A percentile compares a stretch with the other conserved stretches of the same genome.
Evolutionary conservation across 2,329 filamentous ascomycete genomes (phyloP).

Genomic region (Trichoderma endophyticum): DNA sequence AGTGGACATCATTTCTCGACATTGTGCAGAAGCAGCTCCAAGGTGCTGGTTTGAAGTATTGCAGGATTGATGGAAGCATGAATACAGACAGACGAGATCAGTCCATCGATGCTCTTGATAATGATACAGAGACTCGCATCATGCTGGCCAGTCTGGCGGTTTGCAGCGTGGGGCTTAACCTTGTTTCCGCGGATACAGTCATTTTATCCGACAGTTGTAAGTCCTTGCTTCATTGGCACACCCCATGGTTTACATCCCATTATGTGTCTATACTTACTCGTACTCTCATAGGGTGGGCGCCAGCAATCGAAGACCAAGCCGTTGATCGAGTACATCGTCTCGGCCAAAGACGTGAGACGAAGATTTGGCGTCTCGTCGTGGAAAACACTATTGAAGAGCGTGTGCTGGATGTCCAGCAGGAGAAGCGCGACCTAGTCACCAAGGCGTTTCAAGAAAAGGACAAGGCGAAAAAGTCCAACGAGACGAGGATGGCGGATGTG

Average conservation of each 20-base stretch:
- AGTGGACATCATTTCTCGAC: constrained; percentile 73
- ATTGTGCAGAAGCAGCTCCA: constrained; percentile 67
- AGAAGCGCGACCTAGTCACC: constrained; percentile 74
- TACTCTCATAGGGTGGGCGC: constrained; percentile 67
- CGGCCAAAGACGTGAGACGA: constrained; percentile 75
- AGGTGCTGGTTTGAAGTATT: constrained; percentile 58
- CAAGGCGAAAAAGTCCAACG: constrained; percentile 52
- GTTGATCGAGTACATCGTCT: constrained; percentile 84
- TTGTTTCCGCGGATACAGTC: constrained; percentile 82
- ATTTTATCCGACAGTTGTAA: constrained; percentile 73
- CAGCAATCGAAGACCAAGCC: constrained; percentile 88
- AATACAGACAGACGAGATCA: constrained; percentile 65
- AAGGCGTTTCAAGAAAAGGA: constrained; percentile 75
- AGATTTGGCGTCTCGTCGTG: constrained; percentile 77
- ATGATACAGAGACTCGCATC: constrained; percentile 65
- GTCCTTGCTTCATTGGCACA: constrained; percentile 22
- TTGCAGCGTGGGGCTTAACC: constrained; percentile 80
- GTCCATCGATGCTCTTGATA: constrained; percentile 65
- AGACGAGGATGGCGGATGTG: constrained; percentile 56
- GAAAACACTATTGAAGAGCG: constrained; percentile 77
- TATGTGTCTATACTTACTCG: neutral
- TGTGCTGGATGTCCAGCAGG: constrained; percentile 72
- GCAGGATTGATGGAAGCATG: constrained; percentile 81
- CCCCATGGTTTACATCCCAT: neutral
- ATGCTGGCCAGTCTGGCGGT: constrained; percentile 80